Conservation (phyloP, 2,329 filamentous ascomycete genomes). For the Colletotrichum chlorophyti region DNA sequence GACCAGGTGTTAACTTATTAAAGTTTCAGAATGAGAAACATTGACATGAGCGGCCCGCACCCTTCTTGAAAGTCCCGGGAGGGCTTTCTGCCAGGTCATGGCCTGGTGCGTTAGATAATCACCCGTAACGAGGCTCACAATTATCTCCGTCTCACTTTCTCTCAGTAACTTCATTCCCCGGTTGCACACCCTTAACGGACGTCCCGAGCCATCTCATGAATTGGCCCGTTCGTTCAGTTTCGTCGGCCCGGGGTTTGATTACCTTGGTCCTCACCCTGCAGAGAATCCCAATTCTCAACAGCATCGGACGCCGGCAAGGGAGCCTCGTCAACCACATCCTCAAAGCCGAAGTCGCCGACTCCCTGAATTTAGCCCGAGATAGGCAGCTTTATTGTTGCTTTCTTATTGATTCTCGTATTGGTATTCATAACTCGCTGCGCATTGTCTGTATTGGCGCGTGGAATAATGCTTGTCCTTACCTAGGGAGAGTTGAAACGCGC, state of each 20-base stretch:
- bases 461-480: too few relatives aligned
- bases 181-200: neutral
- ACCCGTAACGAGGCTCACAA: neutral
- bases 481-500: too few relatives aligned
- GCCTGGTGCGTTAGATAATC: conserved; percentile 11
- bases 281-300: neutral
- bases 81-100: too few relatives aligned
- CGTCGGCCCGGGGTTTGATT: conserved; percentile 17
- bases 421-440: too few relatives aligned
- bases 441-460: too few relatives aligned
- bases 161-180: neutral
- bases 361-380: too few relatives aligned
- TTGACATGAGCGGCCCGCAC: neutral
- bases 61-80: neutral
- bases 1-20: neutral
- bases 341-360: neutral
- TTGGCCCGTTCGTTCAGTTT: neutral
- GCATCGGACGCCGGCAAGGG: neutral
- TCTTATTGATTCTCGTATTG: neutral
- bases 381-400: too few relatives aligned
- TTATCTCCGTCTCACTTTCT: neutral
- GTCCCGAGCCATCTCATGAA: neutral
- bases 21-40: neutral
- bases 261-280: neutral
- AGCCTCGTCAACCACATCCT: conserved; percentile 15